Base-by-base conservation (phyloP, 495 filamentous ascomycete species). In the Trypethelium eluteriae region DNA sequence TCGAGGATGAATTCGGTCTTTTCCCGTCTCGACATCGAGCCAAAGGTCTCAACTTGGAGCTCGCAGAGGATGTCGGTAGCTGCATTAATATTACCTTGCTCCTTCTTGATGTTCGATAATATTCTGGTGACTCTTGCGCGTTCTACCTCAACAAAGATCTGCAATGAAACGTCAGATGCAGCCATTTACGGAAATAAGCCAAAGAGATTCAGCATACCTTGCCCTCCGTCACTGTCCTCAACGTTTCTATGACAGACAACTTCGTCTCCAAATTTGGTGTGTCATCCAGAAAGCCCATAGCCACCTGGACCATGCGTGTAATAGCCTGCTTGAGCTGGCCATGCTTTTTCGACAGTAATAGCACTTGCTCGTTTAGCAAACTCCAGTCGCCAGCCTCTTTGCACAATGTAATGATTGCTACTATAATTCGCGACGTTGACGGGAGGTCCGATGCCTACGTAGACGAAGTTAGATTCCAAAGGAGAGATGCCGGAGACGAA, bases 91-190 rank as follows among this genome's bases (percentile, higher is more conserved):
- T 98, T 92, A 63, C 93, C 93, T 78, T 97, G 91, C 62, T 88
- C 77, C 76, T 96, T 96, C 83, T 96, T 97, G 82, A 98, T 97
- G 77, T 96, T 86, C 62, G 94, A 96, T 18, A 98, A 82, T 68
- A 96, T 94, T 70, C 88, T 89, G 67, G 94, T 98, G 62, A 98
- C 88, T 71, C 95, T 90, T 70, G 94, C 94, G 68, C 94, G 85
- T 81, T 98, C 94, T 34, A 98, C 94, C 82, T 98, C 94, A 71
- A 98, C 93, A 72, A 98, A 98, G 73, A 98, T 98, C 90, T 91
- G 70, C 6, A 39, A n/a, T 7, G 47, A 59, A 16, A 66, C 46
- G 71, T 49, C 73, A 65, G 62, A 38, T 11, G 2, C 3, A 2
- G 34, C 9, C 6, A 14, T 62, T 11, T 62, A 57, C 62, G 14